Base-by-base conservation (phyloP, 2,329 filamentous ascomycete genomes). In the Penicillium brasilianum region DNA sequence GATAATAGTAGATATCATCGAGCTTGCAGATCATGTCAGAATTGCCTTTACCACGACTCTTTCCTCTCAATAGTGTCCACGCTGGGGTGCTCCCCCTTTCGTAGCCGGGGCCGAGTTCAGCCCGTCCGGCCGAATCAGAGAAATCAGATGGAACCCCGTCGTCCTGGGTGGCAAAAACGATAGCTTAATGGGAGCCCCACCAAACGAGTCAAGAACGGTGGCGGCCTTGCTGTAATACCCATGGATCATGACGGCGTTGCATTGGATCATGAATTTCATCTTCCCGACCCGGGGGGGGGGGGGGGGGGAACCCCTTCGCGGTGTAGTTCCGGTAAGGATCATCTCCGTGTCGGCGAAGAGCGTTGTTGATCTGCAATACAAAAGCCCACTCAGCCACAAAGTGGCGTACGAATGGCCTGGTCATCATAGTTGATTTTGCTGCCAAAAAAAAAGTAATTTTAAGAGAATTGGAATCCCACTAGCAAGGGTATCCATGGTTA, bases 231-330 rank as follows among this genome's bases (percentile, higher is more conserved):
- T 25, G 34, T 57, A 46, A 25, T 22, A 43, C 48, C 22, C 44
- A 20, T 25, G 32, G 50, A 18, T 48, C 44, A 34, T 48, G 34
- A 44, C 10, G 30, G 53, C 10, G 44, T 49, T 37, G 44, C 34
- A 57, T 57, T 43, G 55, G 20, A 18, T 36, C 18, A 30, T 22
- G 34, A 41, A 41, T 44, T 62, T 56, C 59, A 64, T 59, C 57
- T 60, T 56, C 32, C 53, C 59, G n/a, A n/a, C n/a, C 62, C 54
- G 59, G 59, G 62, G 62, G 58, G 37, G 60, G 32, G n/a, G n/a
- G n/a, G n/a, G n/a, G n/a, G n/a, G n/a, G n/a, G n/a, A n/a, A 43
- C 25, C 16, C n/a, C 32, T 51, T 51, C 25, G 11, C 36, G 32
- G 13, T 28, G 20, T 14, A 16, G 46, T 28, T 36, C 13, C 30